Conservation (phyloP, 345 rosid species). For the Barbarea vulgaris region DNA sequence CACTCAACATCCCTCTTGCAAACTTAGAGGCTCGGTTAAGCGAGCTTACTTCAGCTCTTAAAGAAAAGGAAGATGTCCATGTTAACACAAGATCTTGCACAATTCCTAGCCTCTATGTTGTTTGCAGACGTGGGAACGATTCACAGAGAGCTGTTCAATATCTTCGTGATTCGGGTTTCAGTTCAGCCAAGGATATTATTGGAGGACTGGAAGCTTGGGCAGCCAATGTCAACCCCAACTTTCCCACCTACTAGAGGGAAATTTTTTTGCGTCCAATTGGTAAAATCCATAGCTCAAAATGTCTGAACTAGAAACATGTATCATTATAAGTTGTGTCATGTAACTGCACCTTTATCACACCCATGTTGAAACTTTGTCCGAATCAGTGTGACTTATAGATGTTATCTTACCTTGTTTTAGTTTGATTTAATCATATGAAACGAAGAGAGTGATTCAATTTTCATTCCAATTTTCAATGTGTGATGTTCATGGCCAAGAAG, state of each 20-base stretch:
- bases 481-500: neutral
- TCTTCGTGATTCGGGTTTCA: conserved; percentile 62
- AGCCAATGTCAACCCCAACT: conserved; percentile 68
- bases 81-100: conserved; percentile 27
- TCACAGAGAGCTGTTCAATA: conserved; percentile 88
- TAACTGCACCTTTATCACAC: neutral
- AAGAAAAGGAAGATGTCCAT: conserved; percentile 46
- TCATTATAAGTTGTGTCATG: conserved; percentile 18
- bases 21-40: conserved; percentile 63
- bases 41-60: conserved; percentile 63
- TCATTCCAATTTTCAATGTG: neutral
- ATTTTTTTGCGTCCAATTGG: neutral
- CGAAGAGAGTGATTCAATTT: neutral
- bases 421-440: neutral
- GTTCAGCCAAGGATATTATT: conserved; percentile 67
- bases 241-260: conserved; percentile 67
- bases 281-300: neutral
- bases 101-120: conserved; percentile 55
- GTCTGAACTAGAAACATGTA: conserved; percentile 9
- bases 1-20: conserved; percentile 71
- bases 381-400: neutral
- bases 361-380: neutral
- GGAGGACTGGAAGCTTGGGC: conserved; percentile 93
- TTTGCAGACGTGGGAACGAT: conserved; percentile 92
- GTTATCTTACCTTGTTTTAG: neutral